These are phyloP conservation scores for Geranium incanum DNA, from an alignment of 441 rosid species.

Conservation along the genomic window DNA sequence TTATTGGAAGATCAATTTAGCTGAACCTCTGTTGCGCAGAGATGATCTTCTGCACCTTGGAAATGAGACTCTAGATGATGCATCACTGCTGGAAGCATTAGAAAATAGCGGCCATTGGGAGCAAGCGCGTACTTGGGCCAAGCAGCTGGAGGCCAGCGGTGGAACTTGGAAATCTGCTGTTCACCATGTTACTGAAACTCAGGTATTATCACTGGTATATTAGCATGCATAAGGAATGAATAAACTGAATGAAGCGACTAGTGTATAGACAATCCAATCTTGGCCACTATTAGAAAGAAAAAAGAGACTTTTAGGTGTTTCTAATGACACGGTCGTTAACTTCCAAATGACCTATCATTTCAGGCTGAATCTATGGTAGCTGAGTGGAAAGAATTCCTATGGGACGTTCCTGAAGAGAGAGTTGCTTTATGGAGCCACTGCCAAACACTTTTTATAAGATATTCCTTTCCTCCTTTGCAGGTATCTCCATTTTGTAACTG, in stretches of 20 bases:
- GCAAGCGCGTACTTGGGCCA: slow-evolving; percentile 98
- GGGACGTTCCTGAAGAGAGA: slow-evolving; percentile 99
- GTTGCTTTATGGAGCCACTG: slow-evolving; percentile 97
- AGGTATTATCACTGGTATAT: slow-evolving; percentile 46
- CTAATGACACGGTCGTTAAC: slow-evolving; percentile 12
- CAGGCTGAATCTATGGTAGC: slow-evolving; percentile 99
- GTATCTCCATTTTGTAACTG: slow-evolving; percentile 32
- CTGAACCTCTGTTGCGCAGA: slow-evolving; percentile 79
- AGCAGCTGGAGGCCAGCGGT: slow-evolving; percentile 84
- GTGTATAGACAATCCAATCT: background rate
- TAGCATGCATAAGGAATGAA: background rate
- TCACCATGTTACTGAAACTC: slow-evolving; percentile 94
- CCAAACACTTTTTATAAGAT: slow-evolving; percentile 81
- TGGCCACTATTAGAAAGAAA: background rate
- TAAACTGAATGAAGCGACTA: background rate
- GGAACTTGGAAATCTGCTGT: slow-evolving; percentile 80
- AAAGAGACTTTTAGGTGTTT: background rate
- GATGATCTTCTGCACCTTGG: slow-evolving; percentile 69
- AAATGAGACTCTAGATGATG: slow-evolving; percentile 79
- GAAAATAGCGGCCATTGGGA: slow-evolving; percentile 92
- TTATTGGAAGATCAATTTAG: slow-evolving; percentile 93
- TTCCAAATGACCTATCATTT: slow-evolving; percentile 16
- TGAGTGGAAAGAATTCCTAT: slow-evolving; percentile 98
- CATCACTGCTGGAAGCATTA: slow-evolving; percentile 75
- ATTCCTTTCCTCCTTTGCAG: slow-evolving; percentile 82